phyloP scores from a whole-genome alignment of 2,329 filamentous ascomycete genomes.

The Claviceps sp. region DNA sequence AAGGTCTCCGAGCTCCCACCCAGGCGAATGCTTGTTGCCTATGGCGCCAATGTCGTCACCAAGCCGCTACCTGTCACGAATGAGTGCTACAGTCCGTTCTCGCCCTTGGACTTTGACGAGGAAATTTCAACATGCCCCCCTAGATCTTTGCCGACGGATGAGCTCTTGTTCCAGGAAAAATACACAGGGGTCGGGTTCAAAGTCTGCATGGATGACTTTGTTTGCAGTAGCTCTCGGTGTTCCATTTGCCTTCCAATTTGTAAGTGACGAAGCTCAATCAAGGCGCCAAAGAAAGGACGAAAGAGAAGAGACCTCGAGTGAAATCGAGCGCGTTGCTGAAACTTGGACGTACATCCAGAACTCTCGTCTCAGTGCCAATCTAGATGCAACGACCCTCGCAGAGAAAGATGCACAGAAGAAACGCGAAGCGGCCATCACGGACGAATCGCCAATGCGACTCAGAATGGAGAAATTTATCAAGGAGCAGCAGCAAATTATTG shows the following conservation, averaged over 20 bases:
- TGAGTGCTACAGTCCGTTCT: background rate
- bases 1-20: too few relatives aligned
- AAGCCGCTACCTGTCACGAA: background rate
- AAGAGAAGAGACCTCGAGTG: background rate
- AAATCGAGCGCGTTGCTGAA: background rate
- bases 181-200: background rate
- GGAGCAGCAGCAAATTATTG: constrained; percentile 78
- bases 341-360: constrained; percentile 18
- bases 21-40: background rate
- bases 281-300: background rate
- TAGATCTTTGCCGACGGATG: background rate
- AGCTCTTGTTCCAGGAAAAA: background rate
- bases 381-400: constrained; percentile 60
- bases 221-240: constrained; percentile 1
- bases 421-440: constrained; percentile 52
- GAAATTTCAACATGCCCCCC: background rate
- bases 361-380: constrained; percentile 26
- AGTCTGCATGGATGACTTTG: background rate
- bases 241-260: constrained; percentile 3
- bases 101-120: background rate
- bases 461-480: constrained; percentile 97
- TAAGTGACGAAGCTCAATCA: background rate
- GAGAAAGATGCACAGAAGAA: constrained; percentile 74
- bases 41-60: background rate
- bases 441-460: constrained; percentile 83